phyloP scores from a whole-genome alignment of 1,284 basidiomycete species.

The Grifola frondosa region DNA sequence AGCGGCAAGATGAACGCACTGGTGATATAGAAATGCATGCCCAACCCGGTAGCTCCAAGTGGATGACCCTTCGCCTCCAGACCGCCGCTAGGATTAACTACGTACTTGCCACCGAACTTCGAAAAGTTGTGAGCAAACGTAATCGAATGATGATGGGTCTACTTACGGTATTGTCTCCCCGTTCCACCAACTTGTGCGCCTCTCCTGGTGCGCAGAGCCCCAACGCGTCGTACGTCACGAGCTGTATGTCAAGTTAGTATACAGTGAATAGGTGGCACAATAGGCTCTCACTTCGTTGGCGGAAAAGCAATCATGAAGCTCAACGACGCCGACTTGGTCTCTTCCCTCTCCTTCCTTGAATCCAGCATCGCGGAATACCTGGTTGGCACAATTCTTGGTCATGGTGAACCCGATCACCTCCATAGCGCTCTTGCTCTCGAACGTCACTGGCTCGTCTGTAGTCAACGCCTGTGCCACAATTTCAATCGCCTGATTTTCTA shows the following conservation, averaged over 20 bases:
- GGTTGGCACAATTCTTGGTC: conserved; percentile 69
- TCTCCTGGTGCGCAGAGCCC: conserved; percentile 71
- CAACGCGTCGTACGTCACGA: conserved; percentile 83
- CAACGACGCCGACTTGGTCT: conserved; percentile 80
- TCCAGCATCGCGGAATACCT: conserved; percentile 73
- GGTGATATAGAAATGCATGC: conserved; percentile 87
- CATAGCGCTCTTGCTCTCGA: conserved; percentile 69
- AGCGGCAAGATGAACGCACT: conserved; percentile 44
- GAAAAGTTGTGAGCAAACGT: conserved; percentile 2
- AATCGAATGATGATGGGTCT: conserved; percentile 6
- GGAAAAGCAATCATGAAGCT: conserved; percentile 85
- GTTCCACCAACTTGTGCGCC: conserved; percentile 76
- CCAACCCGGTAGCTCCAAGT: conserved; percentile 81
- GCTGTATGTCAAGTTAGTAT: conserved; percentile 38
- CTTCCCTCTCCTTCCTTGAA: conserved; percentile 62
- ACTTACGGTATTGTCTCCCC: conserved; percentile 76
- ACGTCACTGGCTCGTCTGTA: conserved; percentile 65
- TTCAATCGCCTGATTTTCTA: conserved; percentile 87
- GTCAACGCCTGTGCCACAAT: conserved; percentile 63
- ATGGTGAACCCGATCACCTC: conserved; percentile 75
- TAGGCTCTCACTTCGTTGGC: conserved; percentile 62
- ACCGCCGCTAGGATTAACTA: conserved; percentile 86
- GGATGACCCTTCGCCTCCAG: conserved; percentile 88
- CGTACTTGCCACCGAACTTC: conserved; percentile 86
- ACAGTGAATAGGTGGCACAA: not conserved